Evolutionary conservation across 176 grass and related monocot species (phyloP), one percentile per base, ranked within the genome.

Genomic region (Lolium perenne): DNA sequence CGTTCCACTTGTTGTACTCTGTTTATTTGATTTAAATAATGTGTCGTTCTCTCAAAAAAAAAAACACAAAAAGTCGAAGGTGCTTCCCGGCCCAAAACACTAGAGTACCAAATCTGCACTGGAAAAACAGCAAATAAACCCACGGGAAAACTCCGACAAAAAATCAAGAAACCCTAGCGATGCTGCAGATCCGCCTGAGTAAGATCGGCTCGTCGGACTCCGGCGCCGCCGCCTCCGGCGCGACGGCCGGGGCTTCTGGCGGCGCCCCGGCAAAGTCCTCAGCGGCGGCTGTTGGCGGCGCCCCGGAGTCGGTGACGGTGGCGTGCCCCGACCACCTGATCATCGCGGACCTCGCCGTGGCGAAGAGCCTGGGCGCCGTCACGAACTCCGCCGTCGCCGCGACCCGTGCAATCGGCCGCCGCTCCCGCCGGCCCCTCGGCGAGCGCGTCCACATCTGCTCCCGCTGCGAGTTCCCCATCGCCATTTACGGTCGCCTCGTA

Each of bases 401-500:
- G 5, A 51, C 90, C 21, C 92, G 94, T 5, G 66, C 88, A 35
- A 90, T 97, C 76, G 94, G 94, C n/a, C 90, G 87, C 3, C 92
- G 92, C 83, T 97, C 94, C 13, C 90, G 94, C 32, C 90, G 94
- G 0, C 92, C 87, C 2, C 87, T 97, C n/a, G 94, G 94, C 11
- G 92, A 97, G 83, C 89, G 92, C 63, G 94, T 97, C 72, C 94
- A 97, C 84, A 94, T 94, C 78, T 97, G 94, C 85, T 91, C 82
- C 46, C 87, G 92, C 77, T 97, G 92, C 88, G 92, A 97, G 84
- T 97, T 94, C 74, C 94, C 92, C 35, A 63, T 97, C 77, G 88
- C 92, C 51, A 90, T 97, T 71, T 97, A 97, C 83, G 94, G 92
- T 23, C 94, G 92, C 85, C 94, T 97, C 68, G 94, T 97, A 90